A percentile compares a stretch with the other conserved stretches of the same genome.
Evolutionary conservation across 805 yeast genomes (phyloP).

Genomic region (Cyberlindnera veronae): DNA sequence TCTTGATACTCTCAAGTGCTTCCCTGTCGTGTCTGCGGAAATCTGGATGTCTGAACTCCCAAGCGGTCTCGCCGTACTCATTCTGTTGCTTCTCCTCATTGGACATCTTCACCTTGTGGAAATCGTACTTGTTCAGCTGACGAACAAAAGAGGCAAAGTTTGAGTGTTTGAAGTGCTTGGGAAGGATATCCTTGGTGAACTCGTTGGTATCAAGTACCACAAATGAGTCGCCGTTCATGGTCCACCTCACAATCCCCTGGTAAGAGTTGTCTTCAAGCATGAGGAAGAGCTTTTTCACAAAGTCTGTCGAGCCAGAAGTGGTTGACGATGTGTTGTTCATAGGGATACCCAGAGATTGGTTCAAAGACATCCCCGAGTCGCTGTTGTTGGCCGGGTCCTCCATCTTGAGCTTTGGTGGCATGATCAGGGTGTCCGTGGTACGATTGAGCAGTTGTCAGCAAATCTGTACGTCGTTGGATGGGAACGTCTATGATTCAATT

Average conservation of each 20-base stretch:
- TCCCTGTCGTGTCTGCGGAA: conserved; percentile 73
- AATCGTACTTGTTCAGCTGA: conserved; percentile 93
- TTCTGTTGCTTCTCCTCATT: conserved; percentile 53
- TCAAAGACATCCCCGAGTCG: conserved; percentile 8
- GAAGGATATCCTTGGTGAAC: conserved; percentile 83
- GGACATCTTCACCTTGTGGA: conserved; percentile 86
- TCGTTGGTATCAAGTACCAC: conserved; percentile 87
- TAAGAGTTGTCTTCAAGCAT: conserved; percentile 85
- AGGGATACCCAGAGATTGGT: conserved; percentile 22
- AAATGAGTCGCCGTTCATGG: conserved; percentile 78
- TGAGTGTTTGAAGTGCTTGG: conserved; percentile 90
- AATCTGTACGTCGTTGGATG: no score
- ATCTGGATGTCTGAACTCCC: conserved; percentile 95
- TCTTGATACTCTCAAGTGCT: conserved; percentile 81
- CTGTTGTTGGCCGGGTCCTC: conserved; percentile 4
- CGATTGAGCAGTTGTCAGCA: no score
- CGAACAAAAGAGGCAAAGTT: conserved; percentile 95
- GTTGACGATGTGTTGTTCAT: conserved; percentile 26
- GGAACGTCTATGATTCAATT: no score
- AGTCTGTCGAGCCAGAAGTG: conserved; percentile 60
- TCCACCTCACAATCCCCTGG: conserved; percentile 79
- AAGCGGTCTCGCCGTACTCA: conserved; percentile 72
- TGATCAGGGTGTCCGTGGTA: not conserved
- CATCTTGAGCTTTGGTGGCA: conserved; percentile 19
- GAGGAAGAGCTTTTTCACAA: conserved; percentile 72